A percentile compares a stretch with the other conserved stretches of the same genome.
phyloP scores from a whole-genome alignment of 2,329 filamentous ascomycete species.

The Penicillium sp. region DNA sequence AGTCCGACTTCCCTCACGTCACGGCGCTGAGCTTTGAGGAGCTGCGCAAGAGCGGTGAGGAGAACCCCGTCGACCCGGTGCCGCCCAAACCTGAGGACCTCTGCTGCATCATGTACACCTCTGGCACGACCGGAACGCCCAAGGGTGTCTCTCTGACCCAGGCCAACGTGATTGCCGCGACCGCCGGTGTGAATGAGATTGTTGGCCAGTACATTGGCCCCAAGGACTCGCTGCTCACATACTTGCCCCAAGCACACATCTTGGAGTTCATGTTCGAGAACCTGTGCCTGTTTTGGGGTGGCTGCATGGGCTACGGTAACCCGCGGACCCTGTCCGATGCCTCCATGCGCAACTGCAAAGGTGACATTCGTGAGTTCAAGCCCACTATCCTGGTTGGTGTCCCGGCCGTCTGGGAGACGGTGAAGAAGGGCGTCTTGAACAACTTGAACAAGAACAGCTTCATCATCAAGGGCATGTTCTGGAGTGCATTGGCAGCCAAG shows the following conservation, averaged over 20 bases:
- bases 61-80: slow-evolving; percentile 64
- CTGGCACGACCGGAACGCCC: slow-evolving; percentile 79
- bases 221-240: slow-evolving; percentile 76
- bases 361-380: slow-evolving; percentile 86
- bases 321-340: slow-evolving; percentile 80
- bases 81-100: slow-evolving; percentile 70
- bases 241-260: slow-evolving; percentile 91
- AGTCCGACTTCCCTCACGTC: slow-evolving; percentile 49
- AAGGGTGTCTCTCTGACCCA: slow-evolving; percentile 86
- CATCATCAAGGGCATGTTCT: slow-evolving; percentile 74
- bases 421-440: slow-evolving; percentile 85
- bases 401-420: slow-evolving; percentile 92
- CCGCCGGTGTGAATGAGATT: slow-evolving; percentile 74
- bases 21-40: slow-evolving; percentile 54
- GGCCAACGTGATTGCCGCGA: slow-evolving; percentile 69
- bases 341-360: slow-evolving; percentile 82
- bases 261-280: slow-evolving; percentile 96
- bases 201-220: slow-evolving; percentile 73
- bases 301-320: slow-evolving; percentile 88
- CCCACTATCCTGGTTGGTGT: slow-evolving; percentile 91
- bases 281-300: slow-evolving; percentile 79
- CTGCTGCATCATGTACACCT: slow-evolving; percentile 78
- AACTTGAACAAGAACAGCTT: slow-evolving; percentile 68
- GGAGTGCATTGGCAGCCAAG: slow-evolving; percentile 59
- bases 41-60: slow-evolving; percentile 52